phyloP scores from a whole-genome alignment of 805 yeast genomes.

The Candida patagonica region DNA sequence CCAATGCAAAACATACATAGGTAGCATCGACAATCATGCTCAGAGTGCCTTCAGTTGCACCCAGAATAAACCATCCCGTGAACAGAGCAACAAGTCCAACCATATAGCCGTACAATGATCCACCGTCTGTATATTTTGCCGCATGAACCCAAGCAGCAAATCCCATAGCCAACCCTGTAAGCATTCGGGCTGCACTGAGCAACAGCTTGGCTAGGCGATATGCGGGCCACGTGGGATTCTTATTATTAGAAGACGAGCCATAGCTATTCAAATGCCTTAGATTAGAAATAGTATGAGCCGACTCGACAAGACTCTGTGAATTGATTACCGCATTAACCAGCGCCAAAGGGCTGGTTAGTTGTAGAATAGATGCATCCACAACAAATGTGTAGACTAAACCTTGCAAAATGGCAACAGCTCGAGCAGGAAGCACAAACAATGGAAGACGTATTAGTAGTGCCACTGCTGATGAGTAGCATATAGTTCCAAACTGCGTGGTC shows the following conservation, averaged over 20 bases:
- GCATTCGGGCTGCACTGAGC: slow-evolving; percentile 28
- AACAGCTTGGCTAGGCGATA: slow-evolving; percentile 31
- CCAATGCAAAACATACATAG: slow-evolving; percentile 30
- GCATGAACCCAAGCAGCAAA: slow-evolving; percentile 34
- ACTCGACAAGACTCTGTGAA: slow-evolving; percentile 25
- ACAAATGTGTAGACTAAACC: slow-evolving; percentile 16
- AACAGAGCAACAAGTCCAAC: slow-evolving; percentile 32
- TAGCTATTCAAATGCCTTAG: slow-evolving; percentile 8
- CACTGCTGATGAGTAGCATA: slow-evolving; percentile 27
- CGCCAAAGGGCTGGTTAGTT: slow-evolving; percentile 29
- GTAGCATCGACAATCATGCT: slow-evolving; percentile 29
- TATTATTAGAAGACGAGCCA: neutral
- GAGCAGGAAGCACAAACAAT: slow-evolving; percentile 27
- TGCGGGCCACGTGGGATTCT: slow-evolving; percentile 23
- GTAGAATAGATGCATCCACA: slow-evolving; percentile 23
- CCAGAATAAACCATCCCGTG: slow-evolving; percentile 35
- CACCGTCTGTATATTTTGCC: slow-evolving; percentile 25
- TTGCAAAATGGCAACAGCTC: slow-evolving; percentile 20
- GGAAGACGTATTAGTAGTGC: slow-evolving; percentile 28
- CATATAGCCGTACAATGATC: slow-evolving; percentile 31
- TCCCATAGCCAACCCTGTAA: slow-evolving; percentile 30
- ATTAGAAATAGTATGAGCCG: slow-evolving; percentile 23
- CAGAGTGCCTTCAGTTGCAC: slow-evolving; percentile 34
- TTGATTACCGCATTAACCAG: slow-evolving; percentile 29
- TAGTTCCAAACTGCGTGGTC: slow-evolving; percentile 29